phyloP scores from a whole-genome alignment of 495 filamentous ascomycete species.

The Cercophora newfieldiana region DNA sequence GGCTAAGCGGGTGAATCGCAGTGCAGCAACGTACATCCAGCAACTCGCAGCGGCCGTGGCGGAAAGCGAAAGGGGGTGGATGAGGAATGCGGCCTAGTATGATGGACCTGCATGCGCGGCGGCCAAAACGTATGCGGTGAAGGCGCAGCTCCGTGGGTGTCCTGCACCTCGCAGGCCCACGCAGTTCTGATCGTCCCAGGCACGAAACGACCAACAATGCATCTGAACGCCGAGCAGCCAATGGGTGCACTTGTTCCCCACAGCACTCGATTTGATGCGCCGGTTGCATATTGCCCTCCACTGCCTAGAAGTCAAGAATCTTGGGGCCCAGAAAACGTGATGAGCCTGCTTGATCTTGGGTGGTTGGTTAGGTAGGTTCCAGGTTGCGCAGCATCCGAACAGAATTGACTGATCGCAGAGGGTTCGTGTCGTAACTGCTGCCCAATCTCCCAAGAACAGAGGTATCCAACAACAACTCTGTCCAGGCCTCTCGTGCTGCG shows the following conservation, averaged over 20 bases:
- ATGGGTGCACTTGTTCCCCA: background rate
- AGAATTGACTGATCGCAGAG: background rate
- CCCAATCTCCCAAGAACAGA: too few relatives aligned
- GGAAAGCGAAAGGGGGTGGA: conserved; percentile 22
- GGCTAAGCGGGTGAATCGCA: conserved; percentile 25
- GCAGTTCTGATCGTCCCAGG: conserved; percentile 11
- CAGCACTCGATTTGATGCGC: background rate
- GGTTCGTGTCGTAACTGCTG: too few relatives aligned
- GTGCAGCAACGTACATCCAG: conserved; percentile 28
- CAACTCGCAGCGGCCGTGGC: conserved; percentile 17
- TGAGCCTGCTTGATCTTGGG: background rate
- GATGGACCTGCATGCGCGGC: conserved; percentile 33
- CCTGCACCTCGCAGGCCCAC: conserved; percentile 9
- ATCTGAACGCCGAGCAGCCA: background rate
- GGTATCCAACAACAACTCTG: too few relatives aligned
- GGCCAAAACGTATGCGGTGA: conserved; percentile 29
- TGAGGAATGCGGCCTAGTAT: conserved; percentile 19
- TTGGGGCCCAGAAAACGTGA: conserved; percentile 4
- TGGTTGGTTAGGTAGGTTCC: too few relatives aligned
- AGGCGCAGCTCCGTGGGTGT: conserved; percentile 17
- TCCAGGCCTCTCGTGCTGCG: too few relatives aligned
- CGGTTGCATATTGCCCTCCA: background rate
- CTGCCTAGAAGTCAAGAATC: background rate
- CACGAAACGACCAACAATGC: conserved; percentile 13
- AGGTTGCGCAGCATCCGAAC: too few relatives aligned